Evolutionary conservation across 202 grass and related monocot genomes (phyloP), one percentile per base, ranked within the genome.

Genomic region (Setaria viridis): DNA sequence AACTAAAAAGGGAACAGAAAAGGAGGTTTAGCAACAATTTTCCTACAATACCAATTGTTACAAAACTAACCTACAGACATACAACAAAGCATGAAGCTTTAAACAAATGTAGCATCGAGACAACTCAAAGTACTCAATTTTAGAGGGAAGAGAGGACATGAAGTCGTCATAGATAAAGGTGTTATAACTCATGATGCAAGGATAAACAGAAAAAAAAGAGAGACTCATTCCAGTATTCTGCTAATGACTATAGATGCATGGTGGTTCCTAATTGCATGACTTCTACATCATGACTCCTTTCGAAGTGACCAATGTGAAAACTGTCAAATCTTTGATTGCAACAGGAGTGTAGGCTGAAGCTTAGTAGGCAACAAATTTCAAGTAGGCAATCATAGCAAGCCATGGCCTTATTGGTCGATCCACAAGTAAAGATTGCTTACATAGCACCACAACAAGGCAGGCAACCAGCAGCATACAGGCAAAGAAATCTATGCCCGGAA

Each of bases 281-380:
- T 74, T 80, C 33, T 32, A 74, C 57, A n/a, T 80, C 25, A 83
- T 67, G 45, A 35, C 45, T 46, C 43, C 46, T 63, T 60, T 48
- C 47, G 1, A 81, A 76, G 37, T 37, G 46, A 60, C 51, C 54
- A 70, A 7, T 82, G 13, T 29, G n/a, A 71, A 39, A 25, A 25
- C 25, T 25, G 25, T 25, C 25, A 25, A 25, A 25, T 25, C 25
- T 25, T 25, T 25, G 25, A 25, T 34, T 10, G 3, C 41, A 25
- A 67, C 20, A 67, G 9, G 37, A 64, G 32, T 83, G 32, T 72
- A 55, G 35, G 49, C 15, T 56, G 3, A 67, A 85, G 9, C 16
- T 9, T 53, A 80, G 4, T 43, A 53, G 41, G 54, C 6, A 80
- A 14, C 16, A 67, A 58, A 6, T 11, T 39, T 7, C 17, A 37